These are phyloP conservation scores for Urostyla sp. DNA, from an alignment of 73 alveolate genomes.

Conservation along the genomic window DNA sequence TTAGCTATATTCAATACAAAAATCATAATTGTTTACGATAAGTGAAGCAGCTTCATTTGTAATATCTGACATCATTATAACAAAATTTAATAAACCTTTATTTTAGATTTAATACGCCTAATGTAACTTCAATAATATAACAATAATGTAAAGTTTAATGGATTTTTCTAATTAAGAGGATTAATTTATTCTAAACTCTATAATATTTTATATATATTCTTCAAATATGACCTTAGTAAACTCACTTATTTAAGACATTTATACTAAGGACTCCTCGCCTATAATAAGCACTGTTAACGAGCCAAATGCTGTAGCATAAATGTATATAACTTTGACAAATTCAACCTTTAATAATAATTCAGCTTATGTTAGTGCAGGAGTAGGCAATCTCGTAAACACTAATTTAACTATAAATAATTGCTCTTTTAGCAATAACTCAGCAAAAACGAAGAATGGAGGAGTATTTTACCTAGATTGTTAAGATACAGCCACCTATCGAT, in stretches of 20 bases:
- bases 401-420: background rate
- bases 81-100: slow-evolving; percentile 22
- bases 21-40: no score
- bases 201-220: slow-evolving; percentile 28
- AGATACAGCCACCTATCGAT: background rate
- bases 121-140: background rate
- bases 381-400: background rate
- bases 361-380: slow-evolving; percentile 30
- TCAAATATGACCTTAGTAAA: background rate
- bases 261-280: slow-evolving; percentile 19
- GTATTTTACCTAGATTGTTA: slow-evolving; percentile 48
- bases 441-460: slow-evolving; percentile 32
- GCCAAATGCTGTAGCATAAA: background rate
- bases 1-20: no score
- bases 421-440: slow-evolving; percentile 1
- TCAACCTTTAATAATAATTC: slow-evolving; percentile 1
- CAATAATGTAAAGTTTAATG: slow-evolving; percentile 7
- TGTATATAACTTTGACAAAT: background rate
- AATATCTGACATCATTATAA: background rate
- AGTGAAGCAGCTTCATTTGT: no score
- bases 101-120: slow-evolving; percentile 6
- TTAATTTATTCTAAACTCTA: slow-evolving; percentile 43
- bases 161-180: background rate
- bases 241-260: slow-evolving; percentile 11
- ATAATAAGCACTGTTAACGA: slow-evolving; percentile 34